Evolutionary conservation across 768 basidiomycete species (phyloP), one percentile per base, ranked within the genome.

Genomic region (Agrocybe pediades): DNA sequence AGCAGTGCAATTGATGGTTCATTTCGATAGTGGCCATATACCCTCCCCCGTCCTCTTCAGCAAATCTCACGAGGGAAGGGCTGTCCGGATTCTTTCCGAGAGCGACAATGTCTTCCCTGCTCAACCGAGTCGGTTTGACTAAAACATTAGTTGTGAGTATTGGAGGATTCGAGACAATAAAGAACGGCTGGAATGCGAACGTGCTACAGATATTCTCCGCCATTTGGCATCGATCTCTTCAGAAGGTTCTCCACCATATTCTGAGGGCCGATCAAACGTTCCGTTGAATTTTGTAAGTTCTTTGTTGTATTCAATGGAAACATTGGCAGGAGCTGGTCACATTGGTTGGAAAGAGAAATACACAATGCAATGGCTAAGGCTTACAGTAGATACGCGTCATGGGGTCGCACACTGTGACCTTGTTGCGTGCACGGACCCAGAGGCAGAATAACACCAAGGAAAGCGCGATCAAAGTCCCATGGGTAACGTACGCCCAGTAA

Each of bases 241-340:
- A 3, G 46, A 51, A 6, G 58, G 58, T 6, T 26, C 15, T 4
- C 54, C 58, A 0, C 58, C 50, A 40, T 59, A 59, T 6, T 49
- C 41, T 6, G 58, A 59, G 7, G 51, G 40, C 21, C 16, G 24
- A 15, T 52, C 46, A 13, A 59, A 46, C 13, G 58, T 36, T 1
- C 58, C 58, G 2, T 49, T 52, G 23, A 55, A 55, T 8, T 15
- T 9, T 24, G 5, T 51, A 30, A 43, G 21, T 19, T 55, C 50
- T 19, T 55, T 27, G 3, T 44, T 30, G 25, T 59, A 52, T 15
- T 59, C 58, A 2, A 55, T 25, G 1, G 51, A 53, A 13, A 26
- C 41, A 29, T 59, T 59, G 0, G 58, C 53, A 11, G 58, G 58
- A 26, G 58, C 58, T 59, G 27, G 13, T 11, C 16, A 17, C 41